phyloP scores from a whole-genome alignment of 805 yeast species.

The Barnettozyma sucrosica region DNA sequence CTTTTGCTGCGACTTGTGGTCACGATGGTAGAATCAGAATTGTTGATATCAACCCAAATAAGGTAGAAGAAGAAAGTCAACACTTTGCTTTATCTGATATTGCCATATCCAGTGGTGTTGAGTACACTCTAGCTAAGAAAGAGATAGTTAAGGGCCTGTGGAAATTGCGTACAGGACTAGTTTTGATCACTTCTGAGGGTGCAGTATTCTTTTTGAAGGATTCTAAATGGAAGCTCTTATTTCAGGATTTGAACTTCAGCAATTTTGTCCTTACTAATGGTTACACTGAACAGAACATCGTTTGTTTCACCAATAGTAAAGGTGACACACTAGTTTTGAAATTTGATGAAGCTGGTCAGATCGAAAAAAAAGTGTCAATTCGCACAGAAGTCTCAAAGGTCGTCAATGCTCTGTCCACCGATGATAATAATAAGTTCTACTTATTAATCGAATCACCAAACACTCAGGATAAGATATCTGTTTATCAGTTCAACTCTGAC shows the following conservation, averaged over 20 bases:
- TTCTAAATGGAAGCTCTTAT: slow-evolving; percentile 27
- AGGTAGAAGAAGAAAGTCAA: slow-evolving; percentile 27
- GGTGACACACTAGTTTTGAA: slow-evolving; percentile 41
- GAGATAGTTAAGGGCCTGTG: slow-evolving; percentile 61
- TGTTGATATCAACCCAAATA: slow-evolving; percentile 42
- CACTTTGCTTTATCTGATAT: slow-evolving; percentile 32
- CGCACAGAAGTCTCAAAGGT: slow-evolving; percentile 36
- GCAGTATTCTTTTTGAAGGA: slow-evolving; percentile 32
- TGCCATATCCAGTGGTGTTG: slow-evolving; percentile 18
- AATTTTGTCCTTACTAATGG: slow-evolving; percentile 41
- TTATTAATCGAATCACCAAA: slow-evolving; percentile 63
- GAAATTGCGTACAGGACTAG: slow-evolving; percentile 39
- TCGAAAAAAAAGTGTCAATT: slow-evolving; percentile 20
- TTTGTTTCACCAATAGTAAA: slow-evolving; percentile 30
- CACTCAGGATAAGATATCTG: slow-evolving; percentile 46
- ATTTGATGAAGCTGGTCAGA: slow-evolving; percentile 33
- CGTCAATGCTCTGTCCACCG: slow-evolving; percentile 41
- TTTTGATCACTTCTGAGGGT: slow-evolving; percentile 58
- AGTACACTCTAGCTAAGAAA: slow-evolving; percentile 30
- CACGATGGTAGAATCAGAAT: slow-evolving; percentile 82
- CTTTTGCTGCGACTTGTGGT: slow-evolving; percentile 77
- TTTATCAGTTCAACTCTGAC: slow-evolving; percentile 32
- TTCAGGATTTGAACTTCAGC: slow-evolving; percentile 24
- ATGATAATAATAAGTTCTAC: slow-evolving; percentile 27
- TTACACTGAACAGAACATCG: slow-evolving; percentile 30